phyloP scores from a whole-genome alignment of 2,329 filamentous ascomycete species.

The Geosmithia morbida region DNA sequence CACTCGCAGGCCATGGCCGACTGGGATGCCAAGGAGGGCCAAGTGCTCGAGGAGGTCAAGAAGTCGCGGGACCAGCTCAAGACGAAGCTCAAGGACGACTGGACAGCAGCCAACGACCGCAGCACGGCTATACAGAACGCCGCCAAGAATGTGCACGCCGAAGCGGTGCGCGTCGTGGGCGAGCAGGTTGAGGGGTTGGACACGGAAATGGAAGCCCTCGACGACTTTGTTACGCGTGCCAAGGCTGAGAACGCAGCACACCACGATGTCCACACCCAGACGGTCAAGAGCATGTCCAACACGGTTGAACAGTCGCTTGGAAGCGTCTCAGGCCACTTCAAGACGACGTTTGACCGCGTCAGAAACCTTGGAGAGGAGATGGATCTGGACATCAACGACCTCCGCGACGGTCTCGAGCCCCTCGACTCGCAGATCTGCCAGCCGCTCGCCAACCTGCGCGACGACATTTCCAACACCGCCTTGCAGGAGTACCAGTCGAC shows the following conservation, averaged over 20 bases:
- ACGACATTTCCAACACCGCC: constrained; percentile 46
- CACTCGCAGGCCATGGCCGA: constrained; percentile 60
- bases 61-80: constrained; percentile 67
- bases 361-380: constrained; percentile 54
- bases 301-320: constrained; percentile 61
- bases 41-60: constrained; percentile 55
- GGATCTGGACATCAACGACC: constrained; percentile 38
- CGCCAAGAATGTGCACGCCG: constrained; percentile 76
- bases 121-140: constrained; percentile 73
- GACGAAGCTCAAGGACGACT: constrained; percentile 72
- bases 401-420: constrained; percentile 47
- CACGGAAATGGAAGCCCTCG: constrained; percentile 76
- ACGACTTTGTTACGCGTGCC: constrained; percentile 78
- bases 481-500: constrained; percentile 75
- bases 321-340: constrained; percentile 56
- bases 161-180: constrained; percentile 81
- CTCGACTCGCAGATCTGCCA: constrained; percentile 47
- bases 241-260: constrained; percentile 67
- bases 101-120: constrained; percentile 64
- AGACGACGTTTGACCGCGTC: constrained; percentile 52
- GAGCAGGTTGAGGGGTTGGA: constrained; percentile 79
- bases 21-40: constrained; percentile 57
- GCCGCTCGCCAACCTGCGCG: constrained; percentile 57
- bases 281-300: constrained; percentile 48
- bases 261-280: constrained; percentile 53